Evolutionary conservation across 2,329 filamentous ascomycete genomes (phyloP).

Genomic region (Colletotrichum coccodes): DNA sequence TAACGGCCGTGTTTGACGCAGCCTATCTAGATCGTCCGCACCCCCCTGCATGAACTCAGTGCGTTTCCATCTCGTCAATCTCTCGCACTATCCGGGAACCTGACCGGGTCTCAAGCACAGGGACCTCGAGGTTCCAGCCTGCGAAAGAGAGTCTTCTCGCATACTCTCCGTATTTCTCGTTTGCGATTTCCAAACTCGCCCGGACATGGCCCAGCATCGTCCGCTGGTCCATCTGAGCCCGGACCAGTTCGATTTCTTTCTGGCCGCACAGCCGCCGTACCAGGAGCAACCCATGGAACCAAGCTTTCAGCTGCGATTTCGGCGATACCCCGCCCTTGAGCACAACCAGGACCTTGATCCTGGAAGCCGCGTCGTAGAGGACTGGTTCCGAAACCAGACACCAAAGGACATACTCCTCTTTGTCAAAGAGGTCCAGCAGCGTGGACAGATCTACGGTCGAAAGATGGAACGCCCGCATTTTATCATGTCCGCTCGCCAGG

Average conservation of each 20-base stretch:
- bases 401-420: conserved; percentile 22
- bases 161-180: conserved; percentile 18
- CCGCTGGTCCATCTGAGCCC: not conserved
- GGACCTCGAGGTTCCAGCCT: conserved; percentile 24
- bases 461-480: conserved; percentile 8
- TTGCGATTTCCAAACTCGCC: not conserved
- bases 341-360: conserved; percentile 14
- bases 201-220: conserved; percentile 15
- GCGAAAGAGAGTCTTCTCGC: not conserved
- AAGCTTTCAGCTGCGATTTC: conserved; percentile 25
- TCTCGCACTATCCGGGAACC: conserved; percentile 25
- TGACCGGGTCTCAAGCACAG: conserved; percentile 23
- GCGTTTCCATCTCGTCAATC: not conserved
- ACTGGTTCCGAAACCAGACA: not conserved
- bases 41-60: not conserved
- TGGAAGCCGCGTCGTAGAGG: not conserved
- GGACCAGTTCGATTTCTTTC: not conserved
- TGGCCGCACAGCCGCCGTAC: not conserved
- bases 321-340: conserved; percentile 21
- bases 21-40: conserved; percentile 6
- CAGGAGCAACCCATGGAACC: conserved; percentile 23
- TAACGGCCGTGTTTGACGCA: not conserved
- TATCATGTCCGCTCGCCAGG: not conserved
- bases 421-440: conserved; percentile 4
- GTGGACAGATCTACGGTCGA: not conserved